Percentiles rank a stretch among this genome's conserved stretches.
phyloP scores from a whole-genome alignment of 345 rosid species.

The Populus euphratica region DNA sequence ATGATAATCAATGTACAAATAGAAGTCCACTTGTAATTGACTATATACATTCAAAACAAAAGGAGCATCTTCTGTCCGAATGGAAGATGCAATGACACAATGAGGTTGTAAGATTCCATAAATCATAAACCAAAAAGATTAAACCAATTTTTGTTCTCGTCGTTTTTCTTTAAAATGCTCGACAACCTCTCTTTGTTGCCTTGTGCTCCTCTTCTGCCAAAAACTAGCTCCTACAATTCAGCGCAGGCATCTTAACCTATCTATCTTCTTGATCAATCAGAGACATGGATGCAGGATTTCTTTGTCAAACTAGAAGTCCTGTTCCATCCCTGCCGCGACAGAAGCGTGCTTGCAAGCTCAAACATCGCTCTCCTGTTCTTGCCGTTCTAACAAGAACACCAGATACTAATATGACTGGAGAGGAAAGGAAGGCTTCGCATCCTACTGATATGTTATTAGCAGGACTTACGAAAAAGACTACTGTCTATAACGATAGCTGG shows the following conservation, averaged over 20 bases:
- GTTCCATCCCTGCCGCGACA: neutral
- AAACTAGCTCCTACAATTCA: neutral
- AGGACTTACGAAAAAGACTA: conserved; percentile 19
- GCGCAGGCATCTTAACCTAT: neutral
- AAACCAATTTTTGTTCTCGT: neutral
- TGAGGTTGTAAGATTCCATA: neutral
- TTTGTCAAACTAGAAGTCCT: conserved; percentile 11
- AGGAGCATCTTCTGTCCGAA: neutral
- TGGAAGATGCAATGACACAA: neutral
- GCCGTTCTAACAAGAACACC: conserved; percentile 36
- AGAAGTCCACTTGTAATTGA: neutral
- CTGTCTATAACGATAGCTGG: conserved; percentile 47
- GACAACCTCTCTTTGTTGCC: neutral
- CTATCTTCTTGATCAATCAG: neutral
- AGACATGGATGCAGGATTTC: conserved; percentile 34
- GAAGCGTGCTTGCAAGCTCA: neutral
- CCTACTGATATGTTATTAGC: neutral
- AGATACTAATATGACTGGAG: conserved; percentile 8
- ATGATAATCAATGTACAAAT: neutral
- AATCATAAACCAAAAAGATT: neutral
- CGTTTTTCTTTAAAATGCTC: neutral
- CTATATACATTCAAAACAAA: neutral
- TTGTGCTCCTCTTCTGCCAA: neutral
- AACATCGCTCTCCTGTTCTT: conserved; percentile 16
- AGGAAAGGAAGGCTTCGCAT: conserved; percentile 12